phyloP scores from a whole-genome alignment of 192 early-diverging fungal species.

The Backusella sp. region DNA sequence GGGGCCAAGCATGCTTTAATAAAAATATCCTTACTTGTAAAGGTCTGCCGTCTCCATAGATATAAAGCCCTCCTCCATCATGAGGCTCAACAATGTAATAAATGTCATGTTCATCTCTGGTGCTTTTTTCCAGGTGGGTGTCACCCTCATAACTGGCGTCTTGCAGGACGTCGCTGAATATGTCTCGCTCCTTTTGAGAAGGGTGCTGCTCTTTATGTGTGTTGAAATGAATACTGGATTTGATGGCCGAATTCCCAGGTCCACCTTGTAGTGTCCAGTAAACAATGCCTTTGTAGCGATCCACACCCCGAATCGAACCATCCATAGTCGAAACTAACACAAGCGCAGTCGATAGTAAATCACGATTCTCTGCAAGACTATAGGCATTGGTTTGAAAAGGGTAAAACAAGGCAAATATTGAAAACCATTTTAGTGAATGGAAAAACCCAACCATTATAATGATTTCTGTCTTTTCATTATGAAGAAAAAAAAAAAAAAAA shows the following conservation, averaged over 20 bases:
- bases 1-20: not conserved
- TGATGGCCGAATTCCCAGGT: conserved; percentile 46
- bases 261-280: conserved; percentile 62
- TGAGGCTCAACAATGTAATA: conserved; percentile 75
- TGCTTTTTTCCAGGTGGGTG: not conserved
- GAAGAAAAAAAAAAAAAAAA: not conserved
- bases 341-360: conserved; percentile 28
- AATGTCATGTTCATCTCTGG: conserved; percentile 38
- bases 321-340: conserved; percentile 74
- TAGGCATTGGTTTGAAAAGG: not conserved
- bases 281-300: conserved; percentile 49
- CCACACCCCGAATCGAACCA: conserved; percentile 68
- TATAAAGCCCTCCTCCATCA: conserved; percentile 66
- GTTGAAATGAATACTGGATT: conserved; percentile 30
- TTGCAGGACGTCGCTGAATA: not conserved
- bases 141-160: not conserved
- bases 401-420: not conserved
- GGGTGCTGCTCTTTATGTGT: conserved; percentile 13
- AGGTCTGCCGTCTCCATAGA: conserved; percentile 47
- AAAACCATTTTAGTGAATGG: conserved; percentile 1
- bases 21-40: conserved; percentile 48
- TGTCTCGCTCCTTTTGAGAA: conserved; percentile 9
- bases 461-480: not conserved
- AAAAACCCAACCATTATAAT: conserved; percentile 1
- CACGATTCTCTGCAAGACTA: not conserved